Evolutionary conservation across 805 yeast genomes (phyloP).

Genomic region (Yamadazyma tumulicola): DNA sequence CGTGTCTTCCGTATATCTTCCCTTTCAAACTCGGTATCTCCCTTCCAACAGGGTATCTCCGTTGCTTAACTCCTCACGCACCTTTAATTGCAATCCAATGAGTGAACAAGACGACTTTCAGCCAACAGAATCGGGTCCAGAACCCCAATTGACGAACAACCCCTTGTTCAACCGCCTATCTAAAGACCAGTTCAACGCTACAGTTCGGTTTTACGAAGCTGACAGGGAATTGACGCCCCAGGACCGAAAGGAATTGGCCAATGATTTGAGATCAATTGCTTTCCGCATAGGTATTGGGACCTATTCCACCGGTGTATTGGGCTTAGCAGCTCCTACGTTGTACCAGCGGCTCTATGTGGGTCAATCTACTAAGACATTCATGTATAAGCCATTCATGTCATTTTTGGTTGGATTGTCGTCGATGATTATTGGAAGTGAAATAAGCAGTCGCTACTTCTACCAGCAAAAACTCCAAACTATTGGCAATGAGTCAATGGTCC

Average conservation of each 20-base stretch:
- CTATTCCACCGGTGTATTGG: constrained; percentile 22
- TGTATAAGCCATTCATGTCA: constrained; percentile 33
- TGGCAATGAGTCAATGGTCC: constrained; percentile 9
- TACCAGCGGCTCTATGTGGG: constrained; percentile 13
- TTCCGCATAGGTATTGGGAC: constrained; percentile 24
- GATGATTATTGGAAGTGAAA: constrained; percentile 24
- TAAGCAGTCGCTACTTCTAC: constrained; percentile 21
- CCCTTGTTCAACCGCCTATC: constrained; percentile 26
- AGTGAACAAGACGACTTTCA: no score
- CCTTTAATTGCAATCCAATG: no score
- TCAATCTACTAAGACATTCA: constrained; percentile 4
- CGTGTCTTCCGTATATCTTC: no score
- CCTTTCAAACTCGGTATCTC: no score
- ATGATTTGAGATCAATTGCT: constrained; percentile 26
- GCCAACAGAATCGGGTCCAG: no score
- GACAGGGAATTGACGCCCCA: constrained; percentile 29
- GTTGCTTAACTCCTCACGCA: no score
- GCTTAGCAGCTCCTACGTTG: constrained; percentile 29
- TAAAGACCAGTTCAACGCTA: constrained; percentile 35
- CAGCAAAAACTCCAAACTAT: constrained; percentile 16
- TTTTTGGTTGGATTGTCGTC: constrained; percentile 27
- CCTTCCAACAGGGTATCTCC: no score
- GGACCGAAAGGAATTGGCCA: constrained; percentile 29
- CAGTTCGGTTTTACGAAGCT: constrained; percentile 38
- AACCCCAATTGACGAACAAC: constrained; percentile 17